A percentile compares a stretch with the other conserved stretches of the same genome.
Conservation (phyloP, 192 early-diverging fungal genomes). For the Coemansia sp. region DNA sequence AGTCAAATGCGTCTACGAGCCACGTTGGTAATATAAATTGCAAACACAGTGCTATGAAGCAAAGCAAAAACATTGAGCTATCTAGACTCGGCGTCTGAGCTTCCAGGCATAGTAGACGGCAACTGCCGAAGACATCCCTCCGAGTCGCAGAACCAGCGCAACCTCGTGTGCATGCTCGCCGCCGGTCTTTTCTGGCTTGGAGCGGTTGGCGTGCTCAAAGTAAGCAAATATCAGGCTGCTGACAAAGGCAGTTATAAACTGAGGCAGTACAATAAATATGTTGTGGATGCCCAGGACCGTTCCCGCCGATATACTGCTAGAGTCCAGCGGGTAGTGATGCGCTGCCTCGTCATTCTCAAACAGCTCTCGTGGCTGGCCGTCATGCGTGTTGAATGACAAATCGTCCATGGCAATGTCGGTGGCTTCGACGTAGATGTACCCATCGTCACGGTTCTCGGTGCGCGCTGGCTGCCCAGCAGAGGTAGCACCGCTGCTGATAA, state of each 20-base stretch:
- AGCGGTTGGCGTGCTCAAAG: conserved; percentile 52
- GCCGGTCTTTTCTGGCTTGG: conserved; percentile 7
- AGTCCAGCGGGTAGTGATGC: not conserved
- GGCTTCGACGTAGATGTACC: conserved; percentile 18
- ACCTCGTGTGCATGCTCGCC: conserved; percentile 38
- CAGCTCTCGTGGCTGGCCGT: not conserved
- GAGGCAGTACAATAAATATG: conserved; percentile 90
- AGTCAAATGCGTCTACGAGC: not conserved
- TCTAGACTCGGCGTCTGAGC: not conserved
- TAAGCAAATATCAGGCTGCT: conserved; percentile 68
- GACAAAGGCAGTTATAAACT: conserved; percentile 80
- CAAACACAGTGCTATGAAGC: no score
- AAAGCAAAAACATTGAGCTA: not conserved
- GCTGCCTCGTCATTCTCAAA: conserved; percentile 1
- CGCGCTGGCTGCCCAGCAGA: conserved; percentile 2
- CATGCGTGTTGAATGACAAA: not conserved
- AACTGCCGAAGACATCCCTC: conserved; percentile 26
- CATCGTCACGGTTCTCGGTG: not conserved
- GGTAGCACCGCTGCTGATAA: conserved; percentile 14
- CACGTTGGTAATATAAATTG: no score
- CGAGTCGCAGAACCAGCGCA: conserved; percentile 36
- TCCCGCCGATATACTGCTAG: conserved; percentile 54
- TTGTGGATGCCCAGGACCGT: conserved; percentile 91
- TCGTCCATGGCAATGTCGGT: conserved; percentile 28
- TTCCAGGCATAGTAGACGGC: conserved; percentile 37